phyloP scores from a whole-genome alignment of 2,329 filamentous ascomycete genomes.

The Diplocarpon mali region DNA sequence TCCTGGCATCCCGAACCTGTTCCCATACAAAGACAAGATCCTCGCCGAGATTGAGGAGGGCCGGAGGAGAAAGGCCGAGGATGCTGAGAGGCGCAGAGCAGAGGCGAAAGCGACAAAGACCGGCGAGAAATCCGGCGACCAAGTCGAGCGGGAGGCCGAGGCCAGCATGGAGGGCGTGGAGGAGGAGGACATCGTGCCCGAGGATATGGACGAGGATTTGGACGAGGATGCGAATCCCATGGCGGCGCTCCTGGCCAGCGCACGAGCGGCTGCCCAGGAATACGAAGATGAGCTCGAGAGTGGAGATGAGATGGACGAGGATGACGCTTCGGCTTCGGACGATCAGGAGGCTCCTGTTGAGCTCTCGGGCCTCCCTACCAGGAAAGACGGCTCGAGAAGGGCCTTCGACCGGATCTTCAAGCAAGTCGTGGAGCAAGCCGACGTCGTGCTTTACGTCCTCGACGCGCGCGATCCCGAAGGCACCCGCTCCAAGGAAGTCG shows the following conservation, averaged over 20 bases:
- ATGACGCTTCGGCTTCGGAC: constrained; percentile 37
- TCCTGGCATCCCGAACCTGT: constrained; percentile 91
- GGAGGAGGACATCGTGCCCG: constrained; percentile 38
- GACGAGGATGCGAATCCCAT: constrained; percentile 72
- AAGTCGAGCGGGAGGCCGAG: constrained; percentile 33
- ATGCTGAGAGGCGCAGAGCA: constrained; percentile 59
- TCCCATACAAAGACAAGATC: constrained; percentile 94
- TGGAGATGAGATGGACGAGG: constrained; percentile 44
- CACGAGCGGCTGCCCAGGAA: constrained; percentile 63
- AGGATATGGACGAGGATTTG: constrained; percentile 43
- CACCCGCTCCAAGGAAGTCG: constrained; percentile 81
- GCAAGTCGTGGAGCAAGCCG: constrained; percentile 76
- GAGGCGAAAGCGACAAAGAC: constrained; percentile 58
- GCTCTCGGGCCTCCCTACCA: constrained; percentile 40
- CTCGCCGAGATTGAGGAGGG: constrained; percentile 90
- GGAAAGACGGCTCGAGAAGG: constrained; percentile 58
- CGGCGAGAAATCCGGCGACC: constrained; percentile 40
- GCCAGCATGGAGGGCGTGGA: constrained; percentile 34
- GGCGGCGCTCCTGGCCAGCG: constrained; percentile 81
- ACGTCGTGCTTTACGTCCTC: constrained; percentile 86
- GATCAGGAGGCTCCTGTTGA: constrained; percentile 38
- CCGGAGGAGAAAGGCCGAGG: constrained; percentile 69
- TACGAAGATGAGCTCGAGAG: constrained; percentile 45
- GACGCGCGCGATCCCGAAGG: constrained; percentile 87
- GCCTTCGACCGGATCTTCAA: constrained; percentile 96